Evolutionary conservation across 106 monocot genomes (phyloP), one percentile per base, ranked within the genome.

Genomic region (Dendrobium catenatum): DNA sequence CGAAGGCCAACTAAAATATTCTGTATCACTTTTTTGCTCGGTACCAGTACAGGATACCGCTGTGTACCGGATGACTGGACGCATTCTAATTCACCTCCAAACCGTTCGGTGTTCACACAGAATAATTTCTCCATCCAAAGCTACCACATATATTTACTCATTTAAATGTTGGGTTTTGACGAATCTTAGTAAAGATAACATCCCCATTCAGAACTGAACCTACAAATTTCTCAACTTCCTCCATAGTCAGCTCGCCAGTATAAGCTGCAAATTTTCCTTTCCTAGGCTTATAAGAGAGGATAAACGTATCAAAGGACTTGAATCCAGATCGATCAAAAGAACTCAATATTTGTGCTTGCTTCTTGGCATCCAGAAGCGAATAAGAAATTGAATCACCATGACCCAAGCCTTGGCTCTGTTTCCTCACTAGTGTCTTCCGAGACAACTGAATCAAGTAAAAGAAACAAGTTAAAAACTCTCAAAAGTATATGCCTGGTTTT

Each of bases 161-260:
- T 85, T 80, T 88, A 55, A 92, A 9, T 55, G 80, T 78, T n/a
- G 88, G 93, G 77, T 81, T 87, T 73, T 82, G 85, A 31, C 79
- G 84, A 80, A 91, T 55, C 80, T 88, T 88, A 0, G 87, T 85
- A 40, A 99, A 91, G 16, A 20, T 67, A 10, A 99, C 67, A 79
- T 99, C 95, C n/a, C 98, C 98, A 58, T 85, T 99, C 10, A 95
- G 85, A 78, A 93, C 87, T 0, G 93, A 93, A n/a, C 95, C 79
- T 2, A 99, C 82, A 78, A 99, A 99, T 17, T 59, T 85, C 78
- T 99, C 98, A 0, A 59, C 87, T 75, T 89, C 91, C 82, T 99
- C 93, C 78, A 90, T 68, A 1, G 89, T 90, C 29, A 91, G 44
- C 31, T 86, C 89, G 80, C 74, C 80, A 0, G 82, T 88, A 58